Base-by-base conservation (phyloP, 148 eudicot genomes). In the Oxyria digyna region DNA sequence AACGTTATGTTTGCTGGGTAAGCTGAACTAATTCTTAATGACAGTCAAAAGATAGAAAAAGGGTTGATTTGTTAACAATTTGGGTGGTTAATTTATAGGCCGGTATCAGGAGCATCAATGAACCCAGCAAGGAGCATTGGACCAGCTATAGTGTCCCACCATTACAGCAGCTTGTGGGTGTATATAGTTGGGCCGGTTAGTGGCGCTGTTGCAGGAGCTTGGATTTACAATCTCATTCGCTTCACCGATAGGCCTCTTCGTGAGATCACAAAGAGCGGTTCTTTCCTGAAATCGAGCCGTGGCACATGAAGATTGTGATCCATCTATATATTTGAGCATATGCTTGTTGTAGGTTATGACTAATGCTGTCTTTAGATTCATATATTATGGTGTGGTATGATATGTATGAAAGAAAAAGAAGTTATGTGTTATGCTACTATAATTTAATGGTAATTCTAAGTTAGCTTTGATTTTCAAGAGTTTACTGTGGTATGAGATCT, bases 1-100 rank as follows among this genome's bases (percentile, higher is more conserved):
- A 83, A 87, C 49, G 82, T 83, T 35, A 73, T 87, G 81, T 69
- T 87, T 73, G 85, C 89, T 5, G 89, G 89, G 91, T 87, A 87
- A n/a, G n/a, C n/a, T n/a, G n/a, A n/a, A 67, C 42, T 59, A 6
- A 5, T 35, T 4, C 52, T 46, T 46, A 46, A 5, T 43, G 41
- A 38, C 7, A 38, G 9, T 35, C 3, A 35, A 35, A 35, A 35
- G 38, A 35, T 35, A 3, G n/a, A n/a, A 35, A 35, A 35, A 3
- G 3, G 38, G 38, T 35, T 35, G 38, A 35, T 35, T 35, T 35
- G 38, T 2, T 2, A 35, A 35, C 38, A 35, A 35, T 35, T 35
- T 35, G n/a, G n/a, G n/a, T 35, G 3, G 38, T 6, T 6, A 35
- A 26, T 26, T 12, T 1, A 13, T 35, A 41, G 67, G 52, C 70